Percentiles rank a stretch among this genome's conserved stretches.
Conservation (phyloP, 495 filamentous ascomycete genomes). For the Pyrenula aspistea region DNA sequence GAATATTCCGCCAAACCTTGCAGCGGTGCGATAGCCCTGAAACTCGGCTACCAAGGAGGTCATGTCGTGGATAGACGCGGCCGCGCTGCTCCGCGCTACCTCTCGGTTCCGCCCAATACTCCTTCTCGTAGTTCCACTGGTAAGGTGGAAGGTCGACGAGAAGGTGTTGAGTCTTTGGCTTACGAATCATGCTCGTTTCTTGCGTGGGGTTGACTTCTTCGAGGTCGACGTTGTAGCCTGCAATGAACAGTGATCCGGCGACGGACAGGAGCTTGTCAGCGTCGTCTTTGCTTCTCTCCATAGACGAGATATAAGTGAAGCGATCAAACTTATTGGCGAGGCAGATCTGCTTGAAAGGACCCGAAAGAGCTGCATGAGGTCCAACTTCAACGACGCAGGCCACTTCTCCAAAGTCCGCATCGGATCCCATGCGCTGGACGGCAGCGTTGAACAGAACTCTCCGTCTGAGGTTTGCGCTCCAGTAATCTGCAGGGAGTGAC, state of each 20-base stretch:
- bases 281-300: conserved; percentile 13
- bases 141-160: conserved; percentile 34
- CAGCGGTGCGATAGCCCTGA: conserved; percentile 11
- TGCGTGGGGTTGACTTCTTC: background rate
- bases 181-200: background rate
- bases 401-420: background rate
- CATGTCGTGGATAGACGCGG: conserved; percentile 19
- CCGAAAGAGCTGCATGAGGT: conserved; percentile 50
- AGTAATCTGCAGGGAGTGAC: background rate
- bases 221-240: background rate
- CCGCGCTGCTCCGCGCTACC: conserved; percentile 20
- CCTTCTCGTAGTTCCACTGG: conserved; percentile 25
- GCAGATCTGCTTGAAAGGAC: conserved; percentile 42
- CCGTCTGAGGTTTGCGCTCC: background rate
- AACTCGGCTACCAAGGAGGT: conserved; percentile 24
- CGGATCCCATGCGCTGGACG: background rate
- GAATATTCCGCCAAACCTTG: conserved; percentile 18
- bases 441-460: background rate
- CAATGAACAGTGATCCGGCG: conserved; percentile 13
- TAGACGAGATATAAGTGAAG: conserved; percentile 10
- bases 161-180: conserved; percentile 3
- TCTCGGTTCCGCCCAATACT: conserved; percentile 30
- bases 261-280: conserved; percentile 8
- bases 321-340: conserved; percentile 12
- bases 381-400: conserved; percentile 43